Conservation (phyloP, 306 rosid genomes). For the Bauhinia variegata region DNA sequence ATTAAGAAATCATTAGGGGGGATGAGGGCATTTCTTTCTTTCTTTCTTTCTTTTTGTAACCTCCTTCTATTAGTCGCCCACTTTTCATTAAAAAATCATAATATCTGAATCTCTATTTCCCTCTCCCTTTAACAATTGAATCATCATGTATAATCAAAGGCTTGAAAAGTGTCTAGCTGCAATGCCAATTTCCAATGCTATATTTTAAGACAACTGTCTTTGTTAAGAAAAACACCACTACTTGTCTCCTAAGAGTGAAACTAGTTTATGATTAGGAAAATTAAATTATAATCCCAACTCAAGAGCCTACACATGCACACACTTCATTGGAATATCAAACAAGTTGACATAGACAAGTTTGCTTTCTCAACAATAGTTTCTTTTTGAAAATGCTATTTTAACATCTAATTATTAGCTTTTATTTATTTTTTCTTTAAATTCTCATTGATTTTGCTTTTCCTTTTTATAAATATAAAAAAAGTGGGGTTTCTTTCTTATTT, state of each 20-base stretch:
- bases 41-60: no score
- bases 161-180: slow-evolving; percentile 40
- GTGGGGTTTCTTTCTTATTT: slow-evolving; percentile 27
- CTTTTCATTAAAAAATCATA: slow-evolving; percentile 38
- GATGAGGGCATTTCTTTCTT: slow-evolving; percentile 23
- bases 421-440: no score
- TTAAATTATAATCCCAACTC: slow-evolving; percentile 32
- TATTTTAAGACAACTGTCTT: slow-evolving; percentile 69
- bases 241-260: slow-evolving; percentile 65
- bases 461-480: slow-evolving; percentile 25
- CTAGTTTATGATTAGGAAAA: slow-evolving; percentile 43
- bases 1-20: slow-evolving; percentile 25
- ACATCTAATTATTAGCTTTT: slow-evolving; percentile 27
- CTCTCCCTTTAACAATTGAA: slow-evolving; percentile 38
- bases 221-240: slow-evolving; percentile 46
- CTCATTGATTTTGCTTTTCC: slow-evolving; percentile 31
- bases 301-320: slow-evolving; percentile 43
- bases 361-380: slow-evolving; percentile 26
- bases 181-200: slow-evolving; percentile 39
- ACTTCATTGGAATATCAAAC: slow-evolving; percentile 43
- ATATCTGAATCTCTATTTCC: slow-evolving; percentile 40
- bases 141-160: slow-evolving; percentile 30
- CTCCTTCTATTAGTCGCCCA: slow-evolving; percentile 37
- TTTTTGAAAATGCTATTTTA: slow-evolving; percentile 22
- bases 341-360: slow-evolving; percentile 40